Conservation (phyloP, 305 asterid species). For the Fraxinus latifolia region DNA sequence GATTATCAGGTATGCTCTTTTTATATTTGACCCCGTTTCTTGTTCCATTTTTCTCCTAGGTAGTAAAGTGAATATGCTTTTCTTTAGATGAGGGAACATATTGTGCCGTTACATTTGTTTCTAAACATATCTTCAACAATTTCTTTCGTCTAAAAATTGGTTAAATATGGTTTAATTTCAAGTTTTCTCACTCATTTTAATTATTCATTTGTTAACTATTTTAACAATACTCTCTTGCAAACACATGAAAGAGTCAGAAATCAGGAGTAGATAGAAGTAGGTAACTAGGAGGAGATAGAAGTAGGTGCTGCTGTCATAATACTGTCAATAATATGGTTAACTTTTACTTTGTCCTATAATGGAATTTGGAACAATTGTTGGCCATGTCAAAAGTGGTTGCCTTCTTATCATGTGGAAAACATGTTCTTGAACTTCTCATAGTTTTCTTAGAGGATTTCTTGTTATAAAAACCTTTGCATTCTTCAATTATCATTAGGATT, state of each 20-base stretch:
- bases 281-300: background rate
- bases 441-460: background rate
- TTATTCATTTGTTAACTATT: background rate
- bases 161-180: background rate
- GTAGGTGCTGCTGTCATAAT: background rate
- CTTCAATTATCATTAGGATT: background rate
- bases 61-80: background rate
- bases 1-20: slow-evolving; percentile 73
- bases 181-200: background rate
- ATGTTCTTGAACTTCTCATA: background rate
- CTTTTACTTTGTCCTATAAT: background rate
- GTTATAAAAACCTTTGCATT: background rate
- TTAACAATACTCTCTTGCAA: background rate
- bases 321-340: background rate
- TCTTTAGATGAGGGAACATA: background rate
- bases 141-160: background rate
- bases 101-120: background rate
- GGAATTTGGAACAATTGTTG: background rate
- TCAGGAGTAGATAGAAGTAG: background rate
- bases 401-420: background rate
- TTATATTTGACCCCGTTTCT: slow-evolving; percentile 3
- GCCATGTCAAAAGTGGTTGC: background rate
- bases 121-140: background rate
- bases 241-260: background rate
- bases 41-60: background rate